Conservation (phyloP, 345 rosid species). For the Clarkia xantiana region DNA sequence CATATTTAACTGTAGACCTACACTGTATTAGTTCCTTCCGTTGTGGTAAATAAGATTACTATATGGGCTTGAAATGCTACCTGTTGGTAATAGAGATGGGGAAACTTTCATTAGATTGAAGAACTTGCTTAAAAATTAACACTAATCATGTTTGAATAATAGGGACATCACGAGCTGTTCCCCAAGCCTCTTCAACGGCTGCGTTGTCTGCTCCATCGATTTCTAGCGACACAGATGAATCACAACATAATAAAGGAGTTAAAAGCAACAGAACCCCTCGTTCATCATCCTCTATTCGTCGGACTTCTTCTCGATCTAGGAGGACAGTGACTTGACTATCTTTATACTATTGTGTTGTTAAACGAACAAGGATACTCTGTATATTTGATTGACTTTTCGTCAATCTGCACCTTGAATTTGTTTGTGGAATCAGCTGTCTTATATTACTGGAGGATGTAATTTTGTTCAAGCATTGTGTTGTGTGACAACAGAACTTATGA, state of each 20-base stretch:
- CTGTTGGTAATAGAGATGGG: too few relatives aligned
- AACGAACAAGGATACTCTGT: too few relatives aligned
- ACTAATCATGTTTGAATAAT: not conserved
- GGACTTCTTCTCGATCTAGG: conserved; percentile 28
- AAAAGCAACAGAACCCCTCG: conserved; percentile 28
- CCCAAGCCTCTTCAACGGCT: conserved; percentile 38
- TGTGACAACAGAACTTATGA: too few relatives aligned
- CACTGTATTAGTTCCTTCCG: not conserved
- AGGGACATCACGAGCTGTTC: conserved; percentile 31
- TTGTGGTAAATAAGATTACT: not conserved
- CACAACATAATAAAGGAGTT: conserved; percentile 18
- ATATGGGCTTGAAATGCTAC: not conserved
- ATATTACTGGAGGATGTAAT: too few relatives aligned
- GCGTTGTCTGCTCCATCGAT: conserved; percentile 63
- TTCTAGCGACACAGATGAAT: conserved; percentile 32
- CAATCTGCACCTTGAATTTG: too few relatives aligned
- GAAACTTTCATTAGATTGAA: not conserved
- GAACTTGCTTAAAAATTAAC: not conserved
- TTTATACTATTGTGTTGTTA: too few relatives aligned
- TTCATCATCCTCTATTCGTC: conserved; percentile 33
- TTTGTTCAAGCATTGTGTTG: too few relatives aligned
- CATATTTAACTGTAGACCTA: conserved; percentile 4
- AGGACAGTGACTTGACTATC: too few relatives aligned
- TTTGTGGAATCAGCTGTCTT: too few relatives aligned
- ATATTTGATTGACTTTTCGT: too few relatives aligned